Conservation (phyloP, 2,329 filamentous ascomycete genomes). For the Talaromyces marneffei region DNA sequence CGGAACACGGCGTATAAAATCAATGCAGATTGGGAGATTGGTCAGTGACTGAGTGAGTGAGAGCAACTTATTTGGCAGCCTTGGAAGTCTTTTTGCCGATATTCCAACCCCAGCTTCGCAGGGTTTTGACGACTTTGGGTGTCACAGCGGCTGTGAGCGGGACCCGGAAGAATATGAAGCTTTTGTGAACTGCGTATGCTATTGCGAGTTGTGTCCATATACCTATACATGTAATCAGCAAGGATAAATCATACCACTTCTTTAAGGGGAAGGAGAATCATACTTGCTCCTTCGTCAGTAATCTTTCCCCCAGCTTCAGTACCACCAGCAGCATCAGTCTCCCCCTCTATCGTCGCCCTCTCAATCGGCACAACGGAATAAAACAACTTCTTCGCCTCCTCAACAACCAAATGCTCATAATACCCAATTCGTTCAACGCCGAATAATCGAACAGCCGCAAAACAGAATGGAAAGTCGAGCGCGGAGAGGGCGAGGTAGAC, state of each 20-base stretch:
- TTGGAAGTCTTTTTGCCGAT: slow-evolving; percentile 68
- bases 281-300: slow-evolving; percentile 65
- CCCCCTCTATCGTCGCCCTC: slow-evolving; percentile 13
- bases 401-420: slow-evolving; percentile 41
- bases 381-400: slow-evolving; percentile 27
- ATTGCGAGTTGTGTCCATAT: slow-evolving; percentile 82
- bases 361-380: slow-evolving; percentile 16
- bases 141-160: slow-evolving; percentile 84
- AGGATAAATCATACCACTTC: neutral
- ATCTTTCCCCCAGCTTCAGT: slow-evolving; percentile 58
- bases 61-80: slow-evolving; percentile 10
- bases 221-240: slow-evolving; percentile 38
- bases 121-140: slow-evolving; percentile 85
- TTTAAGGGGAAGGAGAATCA: slow-evolving; percentile 36
- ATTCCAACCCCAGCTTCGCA: slow-evolving; percentile 88
- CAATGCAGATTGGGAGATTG: slow-evolving; percentile 1
- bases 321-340: slow-evolving; percentile 43
- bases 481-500: slow-evolving; percentile 80
- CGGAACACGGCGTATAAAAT: neutral
- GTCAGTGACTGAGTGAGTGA: neutral
- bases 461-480: slow-evolving; percentile 92
- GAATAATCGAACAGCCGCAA: slow-evolving; percentile 73
- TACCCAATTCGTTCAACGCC: slow-evolving; percentile 79
- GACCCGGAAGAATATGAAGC: slow-evolving; percentile 92
- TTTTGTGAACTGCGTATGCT: slow-evolving; percentile 96